Evolutionary conservation across 768 basidiomycete genomes (phyloP).

Genomic region (Hemileccinum rubropunctum): DNA sequence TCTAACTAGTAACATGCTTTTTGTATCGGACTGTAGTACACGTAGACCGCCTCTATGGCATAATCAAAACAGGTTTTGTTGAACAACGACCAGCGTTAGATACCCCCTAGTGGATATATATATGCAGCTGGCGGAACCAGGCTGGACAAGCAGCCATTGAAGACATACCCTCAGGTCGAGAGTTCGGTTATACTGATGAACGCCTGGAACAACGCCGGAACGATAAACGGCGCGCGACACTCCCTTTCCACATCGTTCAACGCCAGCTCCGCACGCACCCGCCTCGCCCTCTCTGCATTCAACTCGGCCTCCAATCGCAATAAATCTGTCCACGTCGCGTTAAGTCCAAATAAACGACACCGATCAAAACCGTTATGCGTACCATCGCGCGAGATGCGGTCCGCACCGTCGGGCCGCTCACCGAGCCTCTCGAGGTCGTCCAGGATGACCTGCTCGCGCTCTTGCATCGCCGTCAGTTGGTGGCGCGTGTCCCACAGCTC

Average conservation of each 20-base stretch:
- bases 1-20: constrained; percentile 5
- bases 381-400: constrained; percentile 15
- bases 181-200: constrained; percentile 49
- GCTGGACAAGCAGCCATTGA: not conserved
- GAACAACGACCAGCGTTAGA: not conserved
- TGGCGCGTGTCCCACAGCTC: constrained; percentile 30
- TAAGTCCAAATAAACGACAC: too few species aligned
- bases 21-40: constrained; percentile 15
- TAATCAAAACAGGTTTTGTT: constrained; percentile 6
- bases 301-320: constrained; percentile 35
- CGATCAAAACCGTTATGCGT: not conserved
- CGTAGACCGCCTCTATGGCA: constrained; percentile 5
- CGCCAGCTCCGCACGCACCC: constrained; percentile 43
- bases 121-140: not conserved
- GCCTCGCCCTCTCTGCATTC: constrained; percentile 32
- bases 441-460: constrained; percentile 23
- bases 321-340: constrained; percentile 8
- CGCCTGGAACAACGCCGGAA: constrained; percentile 53
- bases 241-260: constrained; percentile 50
- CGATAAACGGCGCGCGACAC: constrained; percentile 51
- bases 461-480: constrained; percentile 20
- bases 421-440: constrained; percentile 21
- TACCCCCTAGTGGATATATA: too few species aligned
- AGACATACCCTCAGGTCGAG: constrained; percentile 24
- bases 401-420: not conserved